Percentiles rank a stretch among this genome's conserved stretches.
Evolutionary conservation across 805 yeast genomes (phyloP).

Genomic region (Saccharomycopsis javanensis): DNA sequence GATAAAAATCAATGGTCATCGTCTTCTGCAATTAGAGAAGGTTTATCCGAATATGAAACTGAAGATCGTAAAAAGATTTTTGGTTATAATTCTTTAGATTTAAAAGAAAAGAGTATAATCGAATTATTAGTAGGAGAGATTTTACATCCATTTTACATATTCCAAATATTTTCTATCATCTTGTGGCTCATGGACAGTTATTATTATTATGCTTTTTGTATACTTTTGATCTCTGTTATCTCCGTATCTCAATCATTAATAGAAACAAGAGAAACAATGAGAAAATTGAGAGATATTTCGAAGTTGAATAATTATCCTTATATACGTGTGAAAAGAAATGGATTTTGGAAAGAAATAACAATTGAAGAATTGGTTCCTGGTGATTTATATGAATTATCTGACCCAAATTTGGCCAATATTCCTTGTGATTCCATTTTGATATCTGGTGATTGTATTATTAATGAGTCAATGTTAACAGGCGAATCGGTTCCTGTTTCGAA

Average conservation of each 20-base stretch:
- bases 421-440: constrained; percentile 88
- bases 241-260: constrained; percentile 71
- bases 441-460: constrained; percentile 92
- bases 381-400: constrained; percentile 85
- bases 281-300: constrained; percentile 64
- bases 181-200: constrained; percentile 91
- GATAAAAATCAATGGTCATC: constrained; percentile 64
- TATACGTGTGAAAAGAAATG: constrained; percentile 85
- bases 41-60: constrained; percentile 59
- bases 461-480: constrained; percentile 96
- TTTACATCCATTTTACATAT: constrained; percentile 89
- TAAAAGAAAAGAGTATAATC: constrained; percentile 58
- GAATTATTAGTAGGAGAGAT: constrained; percentile 77
- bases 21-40: constrained; percentile 42
- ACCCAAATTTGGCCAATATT: constrained; percentile 59
- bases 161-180: constrained; percentile 85
- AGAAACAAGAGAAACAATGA: constrained; percentile 75
- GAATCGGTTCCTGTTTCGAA: constrained; percentile 97
- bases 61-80: constrained; percentile 66
- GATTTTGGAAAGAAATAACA: constrained; percentile 76
- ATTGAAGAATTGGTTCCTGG: constrained; percentile 89
- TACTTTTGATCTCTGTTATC: constrained; percentile 72
- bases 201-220: constrained; percentile 89
- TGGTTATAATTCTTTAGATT: constrained; percentile 65
- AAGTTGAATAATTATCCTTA: constrained; percentile 29